Percentiles rank a stretch among this genome's conserved stretches.
Evolutionary conservation across 148 eudicot species (phyloP).

Genomic region (Silene uniflora): DNA sequence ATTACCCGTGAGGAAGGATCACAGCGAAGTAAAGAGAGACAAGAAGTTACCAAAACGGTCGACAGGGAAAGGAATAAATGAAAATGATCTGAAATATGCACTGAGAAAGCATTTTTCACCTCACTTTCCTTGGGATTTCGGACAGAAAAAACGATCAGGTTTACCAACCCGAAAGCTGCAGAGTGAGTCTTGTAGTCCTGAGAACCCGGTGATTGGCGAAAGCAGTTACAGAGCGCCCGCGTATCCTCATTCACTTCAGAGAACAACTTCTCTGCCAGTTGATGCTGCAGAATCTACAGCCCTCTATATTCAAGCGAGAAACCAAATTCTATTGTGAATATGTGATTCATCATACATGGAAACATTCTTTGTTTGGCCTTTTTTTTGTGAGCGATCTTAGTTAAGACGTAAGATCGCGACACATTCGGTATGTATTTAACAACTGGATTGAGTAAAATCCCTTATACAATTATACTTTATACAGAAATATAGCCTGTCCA

Average conservation of each 20-base stretch:
- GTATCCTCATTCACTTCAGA: slow-evolving; percentile 60
- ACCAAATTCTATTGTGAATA: slow-evolving; percentile 7
- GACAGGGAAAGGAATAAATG: slow-evolving; percentile 18
- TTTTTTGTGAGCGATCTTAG: slow-evolving; percentile 10
- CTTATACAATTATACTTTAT: slow-evolving; percentile 2
- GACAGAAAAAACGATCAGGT: slow-evolving; percentile 20
- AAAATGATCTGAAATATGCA: slow-evolving; percentile 25
- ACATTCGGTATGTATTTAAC: slow-evolving; percentile 6
- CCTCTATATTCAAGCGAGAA: not conserved
- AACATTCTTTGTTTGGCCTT: slow-evolving; percentile 5
- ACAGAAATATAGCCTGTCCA: not conserved
- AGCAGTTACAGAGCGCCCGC: slow-evolving; percentile 36
- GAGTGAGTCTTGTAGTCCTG: slow-evolving; percentile 41
- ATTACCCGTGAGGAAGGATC: slow-evolving; percentile 7
- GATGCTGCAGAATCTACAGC: slow-evolving; percentile 45
- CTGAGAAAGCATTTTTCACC: slow-evolving; percentile 35
- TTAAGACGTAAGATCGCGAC: not conserved
- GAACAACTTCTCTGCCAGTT: slow-evolving; percentile 74
- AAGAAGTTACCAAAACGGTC: slow-evolving; percentile 20
- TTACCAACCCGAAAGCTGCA: slow-evolving; percentile 18
- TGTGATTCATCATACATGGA: slow-evolving; percentile 9
- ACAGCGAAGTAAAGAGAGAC: slow-evolving; percentile 18
- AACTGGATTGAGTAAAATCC: not conserved
- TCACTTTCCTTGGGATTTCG: slow-evolving; percentile 21
- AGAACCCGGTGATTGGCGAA: slow-evolving; percentile 38